Percentiles rank a stretch among this genome's conserved stretches.
phyloP scores from a whole-genome alignment of 1,284 basidiomycete species.

The Schizophyllum amplum region DNA sequence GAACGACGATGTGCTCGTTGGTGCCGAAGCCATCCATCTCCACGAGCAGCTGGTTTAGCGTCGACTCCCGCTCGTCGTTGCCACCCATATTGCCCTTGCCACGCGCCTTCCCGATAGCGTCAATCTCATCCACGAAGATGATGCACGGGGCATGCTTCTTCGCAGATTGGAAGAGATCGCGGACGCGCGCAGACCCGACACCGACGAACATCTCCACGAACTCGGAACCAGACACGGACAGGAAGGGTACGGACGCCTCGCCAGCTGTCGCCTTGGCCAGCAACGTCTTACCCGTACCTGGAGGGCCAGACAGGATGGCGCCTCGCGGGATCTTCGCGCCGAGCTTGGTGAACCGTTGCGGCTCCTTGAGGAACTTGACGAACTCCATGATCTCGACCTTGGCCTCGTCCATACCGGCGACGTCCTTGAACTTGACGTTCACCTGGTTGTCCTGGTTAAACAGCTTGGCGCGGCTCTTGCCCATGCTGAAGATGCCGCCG shows the following conservation, averaged over 20 bases:
- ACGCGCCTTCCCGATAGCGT: constrained; percentile 95
- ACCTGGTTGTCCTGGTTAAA: constrained; percentile 98
- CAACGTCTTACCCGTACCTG: constrained; percentile 97
- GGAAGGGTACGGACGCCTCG: constrained; percentile 95
- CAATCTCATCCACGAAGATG: constrained; percentile 97
- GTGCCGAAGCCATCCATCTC: constrained; percentile 99
- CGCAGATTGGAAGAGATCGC: constrained; percentile 94
- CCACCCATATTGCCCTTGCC: constrained; percentile 89
- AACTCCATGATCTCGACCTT: constrained; percentile 99
- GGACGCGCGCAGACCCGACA: constrained; percentile 94
- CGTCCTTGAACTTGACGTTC: constrained; percentile 90
- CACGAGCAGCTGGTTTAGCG: constrained; percentile 94
- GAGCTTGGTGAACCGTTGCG: constrained; percentile 88
- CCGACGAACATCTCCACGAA: constrained; percentile 99
- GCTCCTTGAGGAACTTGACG: constrained; percentile 98
- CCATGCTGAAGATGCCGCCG: constrained; percentile 95
- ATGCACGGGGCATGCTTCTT: constrained; percentile 98
- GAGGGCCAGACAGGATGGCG: constrained; percentile 95
- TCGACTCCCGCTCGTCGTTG: constrained; percentile 97
- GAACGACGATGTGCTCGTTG: constrained; percentile 91
- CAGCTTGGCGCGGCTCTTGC: constrained; percentile 91
- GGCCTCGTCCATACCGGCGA: constrained; percentile 99
- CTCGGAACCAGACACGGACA: constrained; percentile 97
- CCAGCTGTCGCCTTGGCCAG: constrained; percentile 98
- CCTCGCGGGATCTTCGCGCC: constrained; percentile 99